Evolutionary conservation across 2,329 filamentous ascomycete species (phyloP).

Genomic region (Beauveria asiatica): DNA sequence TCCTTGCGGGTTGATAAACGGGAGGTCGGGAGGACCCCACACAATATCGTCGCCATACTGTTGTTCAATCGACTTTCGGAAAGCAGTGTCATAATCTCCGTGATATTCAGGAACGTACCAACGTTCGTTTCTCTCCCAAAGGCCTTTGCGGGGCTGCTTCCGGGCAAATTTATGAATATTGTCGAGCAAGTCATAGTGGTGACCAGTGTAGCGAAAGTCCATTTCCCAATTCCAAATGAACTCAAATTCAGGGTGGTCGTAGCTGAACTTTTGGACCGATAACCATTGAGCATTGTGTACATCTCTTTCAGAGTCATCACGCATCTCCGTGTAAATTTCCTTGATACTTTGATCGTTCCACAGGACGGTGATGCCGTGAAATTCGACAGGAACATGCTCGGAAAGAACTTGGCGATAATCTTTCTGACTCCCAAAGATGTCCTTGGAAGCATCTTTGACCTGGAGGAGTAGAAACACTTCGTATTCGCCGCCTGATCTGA

Average conservation of each 20-base stretch:
- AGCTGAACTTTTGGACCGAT: slow-evolving; percentile 65
- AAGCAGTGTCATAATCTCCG: slow-evolving; percentile 58
- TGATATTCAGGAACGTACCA: slow-evolving; percentile 65
- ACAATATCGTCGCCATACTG: slow-evolving; percentile 44
- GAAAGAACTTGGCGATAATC: slow-evolving; percentile 53
- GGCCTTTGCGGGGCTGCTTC: slow-evolving; percentile 59
- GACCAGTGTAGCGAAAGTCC: slow-evolving; percentile 69
- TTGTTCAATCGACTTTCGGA: slow-evolving; percentile 54
- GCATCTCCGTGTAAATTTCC: slow-evolving; percentile 67
- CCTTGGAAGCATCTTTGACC: slow-evolving; percentile 53
- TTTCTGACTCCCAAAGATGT: slow-evolving; percentile 50
- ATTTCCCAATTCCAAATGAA: slow-evolving; percentile 86
- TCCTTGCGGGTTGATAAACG: slow-evolving; percentile 53
- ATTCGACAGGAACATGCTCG: slow-evolving; percentile 59
- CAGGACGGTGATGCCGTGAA: slow-evolving; percentile 60
- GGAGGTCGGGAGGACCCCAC: slow-evolving; percentile 57
- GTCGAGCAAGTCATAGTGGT: slow-evolving; percentile 72
- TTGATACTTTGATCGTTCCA: slow-evolving; percentile 70
- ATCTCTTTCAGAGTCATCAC: slow-evolving; percentile 45
- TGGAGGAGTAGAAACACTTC: slow-evolving; percentile 74
- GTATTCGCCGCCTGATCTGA: slow-evolving; percentile 73
- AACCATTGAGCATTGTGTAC: slow-evolving; percentile 60
- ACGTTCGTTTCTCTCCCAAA: slow-evolving; percentile 66
- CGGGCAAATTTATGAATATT: slow-evolving; percentile 55
- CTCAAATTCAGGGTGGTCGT: slow-evolving; percentile 71